Evolutionary conservation across 129 eudicot genomes (phyloP).

Genomic region (Helianthus annuus): HanXRQr2.0-SUNRISE NC_035441.2:132599371-132599870

Average conservation of each 20-base stretch:
- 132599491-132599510: slow-evolving; percentile 56
- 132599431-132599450: slow-evolving; percentile 94
- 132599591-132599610: neutral
- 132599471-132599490: slow-evolving; percentile 76
- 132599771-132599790: neutral
- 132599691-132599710: neutral
- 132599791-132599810: neutral
- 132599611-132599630: neutral
- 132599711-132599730: slow-evolving; percentile 1
- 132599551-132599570: neutral
- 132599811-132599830: neutral
- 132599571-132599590: slow-evolving; percentile 1
- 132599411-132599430: slow-evolving; percentile 22
- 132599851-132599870: neutral
- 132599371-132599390: neutral
- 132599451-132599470: slow-evolving; percentile 92
- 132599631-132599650: slow-evolving; percentile 3
- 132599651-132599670: neutral
- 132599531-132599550: slow-evolving; percentile 9
- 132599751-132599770: neutral
- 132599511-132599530: slow-evolving; percentile 15
- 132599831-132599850: neutral
- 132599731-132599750: neutral
- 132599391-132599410: neutral
- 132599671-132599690: neutral